phyloP scores from a whole-genome alignment of 768 basidiomycete genomes.

The Dentipellis fragilis region DNA sequence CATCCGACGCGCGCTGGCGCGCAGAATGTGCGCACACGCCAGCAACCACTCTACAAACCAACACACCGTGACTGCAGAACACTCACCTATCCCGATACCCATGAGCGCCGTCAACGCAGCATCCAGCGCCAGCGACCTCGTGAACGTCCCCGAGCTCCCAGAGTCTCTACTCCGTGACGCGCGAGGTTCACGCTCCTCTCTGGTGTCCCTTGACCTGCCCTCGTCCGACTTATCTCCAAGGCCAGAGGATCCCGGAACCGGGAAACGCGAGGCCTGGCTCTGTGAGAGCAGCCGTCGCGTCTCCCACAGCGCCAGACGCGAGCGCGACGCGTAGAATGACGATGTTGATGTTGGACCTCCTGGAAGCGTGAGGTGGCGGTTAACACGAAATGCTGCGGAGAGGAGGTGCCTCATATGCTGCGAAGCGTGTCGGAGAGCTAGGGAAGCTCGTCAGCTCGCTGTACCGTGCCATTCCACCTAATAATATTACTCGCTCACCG shows the following conservation, averaged over 20 bases:
- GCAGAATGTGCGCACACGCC: neutral
- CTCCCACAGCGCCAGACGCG: neutral
- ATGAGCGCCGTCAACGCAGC: constrained; percentile 9
- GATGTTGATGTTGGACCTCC: neutral
- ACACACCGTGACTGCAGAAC: constrained; percentile 1
- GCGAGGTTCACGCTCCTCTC: neutral
- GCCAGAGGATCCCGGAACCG: neutral
- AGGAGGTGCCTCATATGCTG: neutral
- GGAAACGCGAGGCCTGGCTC: neutral
- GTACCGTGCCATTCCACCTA: no score
- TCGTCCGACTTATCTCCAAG: neutral
- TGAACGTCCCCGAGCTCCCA: neutral
- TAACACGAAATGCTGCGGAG: neutral
- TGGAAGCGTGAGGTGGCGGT: neutral
- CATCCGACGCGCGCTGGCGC: neutral
- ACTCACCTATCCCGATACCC: constrained; percentile 16
- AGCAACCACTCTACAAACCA: neutral
- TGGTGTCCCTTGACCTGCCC: neutral
- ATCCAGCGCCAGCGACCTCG: constrained; percentile 11
- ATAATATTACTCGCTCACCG: neutral
- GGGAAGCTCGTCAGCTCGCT: no score
- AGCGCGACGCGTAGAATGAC: neutral
- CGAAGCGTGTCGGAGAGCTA: no score
- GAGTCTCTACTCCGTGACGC: neutral
- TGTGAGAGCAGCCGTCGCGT: neutral